Evolutionary conservation across 1,284 basidiomycete species (phyloP).

Genomic region (Microbotryum silenes-acaulis): DNA sequence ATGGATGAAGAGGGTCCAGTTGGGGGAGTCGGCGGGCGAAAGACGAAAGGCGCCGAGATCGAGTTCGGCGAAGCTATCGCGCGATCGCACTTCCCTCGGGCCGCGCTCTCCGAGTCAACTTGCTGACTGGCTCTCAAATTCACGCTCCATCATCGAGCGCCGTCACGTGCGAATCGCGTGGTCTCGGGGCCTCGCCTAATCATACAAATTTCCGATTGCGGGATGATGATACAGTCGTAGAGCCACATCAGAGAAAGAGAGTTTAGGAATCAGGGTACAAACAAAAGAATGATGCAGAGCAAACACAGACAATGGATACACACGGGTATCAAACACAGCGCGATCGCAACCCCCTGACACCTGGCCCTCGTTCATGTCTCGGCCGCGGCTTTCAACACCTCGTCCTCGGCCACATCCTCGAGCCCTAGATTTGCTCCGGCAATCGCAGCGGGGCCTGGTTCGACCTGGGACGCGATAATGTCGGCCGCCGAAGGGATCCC

Average conservation of each 20-base stretch:
- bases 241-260: not conserved
- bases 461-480: no score
- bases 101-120: not conserved
- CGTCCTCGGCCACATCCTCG: conserved; percentile 18
- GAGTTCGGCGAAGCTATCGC: not conserved
- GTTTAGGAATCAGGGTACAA: not conserved
- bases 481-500: no score
- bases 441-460: not conserved
- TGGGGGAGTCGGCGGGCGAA: no score
- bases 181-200: not conserved
- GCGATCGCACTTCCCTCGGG: not conserved
- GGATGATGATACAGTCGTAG: not conserved
- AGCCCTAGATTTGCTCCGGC: conserved; percentile 5
- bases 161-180: not conserved
- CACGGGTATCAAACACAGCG: not conserved
- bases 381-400: conserved; percentile 6
- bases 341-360: not conserved
- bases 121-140: not conserved
- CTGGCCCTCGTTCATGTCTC: not conserved
- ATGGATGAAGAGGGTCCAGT: no score
- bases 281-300: not conserved
- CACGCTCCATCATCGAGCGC: not conserved
- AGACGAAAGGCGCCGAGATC: no score
- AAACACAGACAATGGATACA: not conserved
- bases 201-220: not conserved